Evolutionary conservation across 2,329 filamentous ascomycete genomes (phyloP).

Genomic region (Scedosporium boydii): DNA sequence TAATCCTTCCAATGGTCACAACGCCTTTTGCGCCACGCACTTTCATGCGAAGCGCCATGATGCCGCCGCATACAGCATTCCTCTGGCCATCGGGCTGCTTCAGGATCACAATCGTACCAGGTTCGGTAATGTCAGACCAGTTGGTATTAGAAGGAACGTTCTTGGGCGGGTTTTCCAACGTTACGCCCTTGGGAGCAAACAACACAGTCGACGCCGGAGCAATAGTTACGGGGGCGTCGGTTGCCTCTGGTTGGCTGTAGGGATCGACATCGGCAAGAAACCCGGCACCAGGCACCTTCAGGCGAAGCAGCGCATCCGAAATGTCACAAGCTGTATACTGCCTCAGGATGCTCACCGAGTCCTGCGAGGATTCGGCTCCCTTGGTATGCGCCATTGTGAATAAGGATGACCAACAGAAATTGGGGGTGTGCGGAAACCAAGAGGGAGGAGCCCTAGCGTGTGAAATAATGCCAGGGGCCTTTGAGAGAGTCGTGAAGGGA

Average conservation of each 20-base stretch:
- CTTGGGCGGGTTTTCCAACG: conserved; percentile 13
- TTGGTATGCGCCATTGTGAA: not conserved
- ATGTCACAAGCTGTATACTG: conserved; percentile 46
- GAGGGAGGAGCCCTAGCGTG: not conserved
- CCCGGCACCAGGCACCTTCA: conserved; percentile 57
- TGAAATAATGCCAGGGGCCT: not conserved
- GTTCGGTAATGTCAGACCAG: conserved; percentile 56
- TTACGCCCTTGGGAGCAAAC: conserved; percentile 51
- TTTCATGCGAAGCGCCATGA: conserved; percentile 64
- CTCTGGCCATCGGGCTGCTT: conserved; percentile 55
- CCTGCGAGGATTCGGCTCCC: conserved; percentile 6
- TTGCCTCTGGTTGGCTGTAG: conserved; percentile 18
- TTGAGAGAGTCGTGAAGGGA: not conserved
- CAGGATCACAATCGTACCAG: conserved; percentile 54
- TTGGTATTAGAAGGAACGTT: conserved; percentile 53
- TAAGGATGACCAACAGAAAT: not conserved
- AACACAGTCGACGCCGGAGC: conserved; percentile 51
- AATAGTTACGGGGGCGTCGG: conserved; percentile 23
- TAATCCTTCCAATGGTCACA: conserved; percentile 58
- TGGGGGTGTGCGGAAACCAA: not conserved
- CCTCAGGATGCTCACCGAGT: conserved; percentile 18
- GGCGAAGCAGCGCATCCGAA: conserved; percentile 63
- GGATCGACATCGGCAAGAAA: conserved; percentile 49
- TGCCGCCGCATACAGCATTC: conserved; percentile 67
- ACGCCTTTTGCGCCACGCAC: conserved; percentile 49